phyloP scores from a whole-genome alignment of 768 basidiomycete species.

The Coprinellus aureogranulatus region DNA sequence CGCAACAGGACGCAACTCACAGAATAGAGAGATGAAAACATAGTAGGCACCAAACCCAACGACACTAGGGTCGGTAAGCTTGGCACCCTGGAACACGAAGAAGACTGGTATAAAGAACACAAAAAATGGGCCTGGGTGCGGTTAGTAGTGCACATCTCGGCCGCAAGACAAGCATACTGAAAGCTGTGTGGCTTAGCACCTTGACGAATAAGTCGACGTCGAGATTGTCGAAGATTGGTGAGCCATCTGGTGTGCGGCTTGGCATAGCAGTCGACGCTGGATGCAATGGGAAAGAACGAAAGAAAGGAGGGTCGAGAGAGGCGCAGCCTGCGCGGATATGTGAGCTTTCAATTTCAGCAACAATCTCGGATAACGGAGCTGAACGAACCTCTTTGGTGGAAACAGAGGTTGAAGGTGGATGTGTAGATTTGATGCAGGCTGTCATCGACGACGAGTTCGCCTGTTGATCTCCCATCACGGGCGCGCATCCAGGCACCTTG shows the following conservation, averaged over 20 bases:
- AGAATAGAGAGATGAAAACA: constrained; percentile 57
- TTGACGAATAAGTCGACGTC: constrained; percentile 79
- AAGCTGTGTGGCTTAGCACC: constrained; percentile 72
- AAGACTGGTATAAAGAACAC: constrained; percentile 76
- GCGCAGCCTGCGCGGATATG: constrained; percentile 24
- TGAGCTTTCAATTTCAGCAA: no score
- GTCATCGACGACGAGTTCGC: no score
- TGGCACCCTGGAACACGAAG: constrained; percentile 67
- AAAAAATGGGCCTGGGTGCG: constrained; percentile 74
- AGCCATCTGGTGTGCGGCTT: constrained; percentile 29
- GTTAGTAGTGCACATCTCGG: not conserved
- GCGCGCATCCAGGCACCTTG: no score
- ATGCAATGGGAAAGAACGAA: constrained; percentile 4
- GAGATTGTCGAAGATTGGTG: constrained; percentile 64
- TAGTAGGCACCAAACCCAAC: constrained; percentile 54
- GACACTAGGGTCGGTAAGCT: constrained; percentile 50
- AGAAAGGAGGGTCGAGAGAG: constrained; percentile 10
- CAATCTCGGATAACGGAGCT: no score
- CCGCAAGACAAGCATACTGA: constrained; percentile 56
- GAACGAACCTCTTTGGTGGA: no score
- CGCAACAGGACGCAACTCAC: constrained; percentile 49
- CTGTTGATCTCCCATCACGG: no score
- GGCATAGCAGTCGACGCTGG: constrained; percentile 12
- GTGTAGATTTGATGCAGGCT: no score
- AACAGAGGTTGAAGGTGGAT: no score